Percentiles rank a stretch among this genome's conserved stretches.
These are phyloP conservation scores for Penicillium canescens DNA, from an alignment of 495 filamentous ascomycete genomes.

Conservation along the genomic window DNA sequence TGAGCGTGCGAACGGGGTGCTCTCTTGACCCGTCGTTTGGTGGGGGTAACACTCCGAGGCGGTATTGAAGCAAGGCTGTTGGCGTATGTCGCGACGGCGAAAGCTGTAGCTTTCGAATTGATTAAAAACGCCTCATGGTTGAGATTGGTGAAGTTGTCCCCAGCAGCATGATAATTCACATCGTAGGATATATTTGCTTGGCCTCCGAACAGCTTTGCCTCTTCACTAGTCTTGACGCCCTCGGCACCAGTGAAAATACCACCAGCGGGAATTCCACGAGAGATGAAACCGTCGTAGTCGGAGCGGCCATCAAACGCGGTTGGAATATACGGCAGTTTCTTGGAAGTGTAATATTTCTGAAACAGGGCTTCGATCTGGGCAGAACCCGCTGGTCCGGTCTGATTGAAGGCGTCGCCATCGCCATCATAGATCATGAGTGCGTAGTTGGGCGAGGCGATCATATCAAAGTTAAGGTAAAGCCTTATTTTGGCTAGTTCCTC, in stretches of 20 bases:
- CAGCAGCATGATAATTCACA: conserved; percentile 60
- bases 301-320: conserved; percentile 63
- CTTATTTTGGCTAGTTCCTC: conserved; percentile 57
- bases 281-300: conserved; percentile 70
- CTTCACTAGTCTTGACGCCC: conserved; percentile 58
- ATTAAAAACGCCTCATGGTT: conserved; percentile 58
- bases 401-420: conserved; percentile 62
- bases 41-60: conserved; percentile 6
- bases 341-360: conserved; percentile 54
- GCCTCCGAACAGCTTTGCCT: conserved; percentile 61
- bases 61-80: conserved; percentile 51
- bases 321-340: conserved; percentile 42
- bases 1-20: conserved; percentile 16
- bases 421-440: conserved; percentile 70
- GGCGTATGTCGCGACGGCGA: conserved; percentile 63
- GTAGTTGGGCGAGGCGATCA: conserved; percentile 76
- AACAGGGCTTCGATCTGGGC: conserved; percentile 64
- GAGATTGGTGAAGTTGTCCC: conserved; percentile 61
- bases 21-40: conserved; percentile 2
- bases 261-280: conserved; percentile 61
- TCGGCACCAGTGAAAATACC: conserved; percentile 74
- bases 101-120: conserved; percentile 62
- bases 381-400: conserved; percentile 62
- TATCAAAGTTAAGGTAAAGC: conserved; percentile 77
- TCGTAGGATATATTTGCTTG: conserved; percentile 59